Evolutionary conservation across 306 rosid genomes (phyloP).

Genomic region (Arachis stenosperma): DNA sequence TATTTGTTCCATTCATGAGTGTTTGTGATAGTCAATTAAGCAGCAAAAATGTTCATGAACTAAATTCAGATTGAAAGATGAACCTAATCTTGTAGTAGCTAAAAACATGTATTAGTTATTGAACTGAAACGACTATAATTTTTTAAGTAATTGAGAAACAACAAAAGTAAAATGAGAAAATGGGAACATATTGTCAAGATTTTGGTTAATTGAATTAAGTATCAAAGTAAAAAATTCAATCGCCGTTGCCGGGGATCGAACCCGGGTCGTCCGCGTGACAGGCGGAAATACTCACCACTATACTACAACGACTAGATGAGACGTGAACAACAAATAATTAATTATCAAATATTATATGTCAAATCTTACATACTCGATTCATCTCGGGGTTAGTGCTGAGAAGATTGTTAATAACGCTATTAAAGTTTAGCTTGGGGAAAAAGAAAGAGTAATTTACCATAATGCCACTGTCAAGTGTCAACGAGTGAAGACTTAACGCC

Average conservation of each 20-base stretch:
- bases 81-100: no score
- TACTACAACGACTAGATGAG: not conserved
- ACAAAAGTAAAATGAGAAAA: no score
- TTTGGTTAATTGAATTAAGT: no score
- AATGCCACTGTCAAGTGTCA: conserved; percentile 20
- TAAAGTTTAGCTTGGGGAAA: conserved; percentile 40
- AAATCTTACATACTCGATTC: not conserved
- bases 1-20: not conserved
- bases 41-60: not conserved
- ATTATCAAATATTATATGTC: no score
- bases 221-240: not conserved
- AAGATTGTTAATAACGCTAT: not conserved
- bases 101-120: no score
- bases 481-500: conserved; percentile 6
- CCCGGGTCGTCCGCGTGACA: conserved; percentile 1
- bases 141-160: no score
- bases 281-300: not conserved
- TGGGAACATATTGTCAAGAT: no score
- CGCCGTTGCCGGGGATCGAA: conserved; percentile 9
- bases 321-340: not conserved
- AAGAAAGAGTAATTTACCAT: conserved; percentile 34
- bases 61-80: no score
- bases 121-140: no score
- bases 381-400: not conserved
- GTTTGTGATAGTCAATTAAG: not conserved